A percentile compares a stretch with the other conserved stretches of the same genome.
These are phyloP conservation scores for Alternaria sp. DNA, from an alignment of 2,329 filamentous ascomycete species.

Conservation along the genomic window DNA sequence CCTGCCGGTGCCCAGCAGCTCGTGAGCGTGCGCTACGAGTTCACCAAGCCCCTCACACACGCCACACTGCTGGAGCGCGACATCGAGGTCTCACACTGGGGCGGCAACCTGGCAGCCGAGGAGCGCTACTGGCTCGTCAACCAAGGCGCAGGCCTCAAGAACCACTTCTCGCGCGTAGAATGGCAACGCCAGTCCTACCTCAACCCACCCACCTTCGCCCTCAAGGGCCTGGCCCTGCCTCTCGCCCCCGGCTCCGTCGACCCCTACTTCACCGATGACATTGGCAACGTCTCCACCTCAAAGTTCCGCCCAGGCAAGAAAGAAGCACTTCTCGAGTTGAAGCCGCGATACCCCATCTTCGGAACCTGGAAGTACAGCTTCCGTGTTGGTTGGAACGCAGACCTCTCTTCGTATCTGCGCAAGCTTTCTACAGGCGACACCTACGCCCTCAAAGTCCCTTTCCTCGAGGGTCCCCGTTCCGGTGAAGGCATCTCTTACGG, in stretches of 20 bases:
- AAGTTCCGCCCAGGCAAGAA: conserved; percentile 80
- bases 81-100: conserved; percentile 97
- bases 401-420: conserved; percentile 79
- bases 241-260: conserved; percentile 82
- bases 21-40: conserved; percentile 88
- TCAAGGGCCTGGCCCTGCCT: conserved; percentile 83
- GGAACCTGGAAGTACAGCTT: conserved; percentile 99
- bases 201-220: conserved; percentile 77
- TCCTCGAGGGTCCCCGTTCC: conserved; percentile 91
- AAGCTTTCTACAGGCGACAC: conserved; percentile 68
- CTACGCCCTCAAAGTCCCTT: conserved; percentile 90
- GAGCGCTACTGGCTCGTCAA: conserved; percentile 91
- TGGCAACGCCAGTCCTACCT: conserved; percentile 68
- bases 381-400: conserved; percentile 93
- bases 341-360: conserved; percentile 95
- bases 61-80: conserved; percentile 84
- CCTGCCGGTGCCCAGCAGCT: conserved; percentile 78
- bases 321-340: conserved; percentile 86
- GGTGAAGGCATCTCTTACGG: conserved; percentile 87
- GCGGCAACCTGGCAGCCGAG: conserved; percentile 93
- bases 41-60: conserved; percentile 89
- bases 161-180: conserved; percentile 60
- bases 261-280: conserved; percentile 94
- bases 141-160: conserved; percentile 76
- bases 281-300: conserved; percentile 96